Conservation (phyloP, 441 rosid species). For the Adansonia rubrostipa region DNA sequence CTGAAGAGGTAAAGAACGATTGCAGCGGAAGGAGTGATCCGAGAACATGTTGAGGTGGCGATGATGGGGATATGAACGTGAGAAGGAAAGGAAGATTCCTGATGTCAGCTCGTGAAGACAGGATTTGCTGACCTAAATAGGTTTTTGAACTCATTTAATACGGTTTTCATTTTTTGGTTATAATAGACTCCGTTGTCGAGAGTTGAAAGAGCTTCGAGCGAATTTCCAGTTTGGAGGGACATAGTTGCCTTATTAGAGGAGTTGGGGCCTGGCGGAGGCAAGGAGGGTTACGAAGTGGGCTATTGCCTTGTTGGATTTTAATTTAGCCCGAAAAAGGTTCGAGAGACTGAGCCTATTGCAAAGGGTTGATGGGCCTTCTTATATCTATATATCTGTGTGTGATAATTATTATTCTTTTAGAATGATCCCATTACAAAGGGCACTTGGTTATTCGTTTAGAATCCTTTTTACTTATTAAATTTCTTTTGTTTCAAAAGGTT, state of each 20-base stretch:
- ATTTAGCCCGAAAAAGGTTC: no score
- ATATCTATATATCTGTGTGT: no score
- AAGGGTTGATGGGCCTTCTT: no score
- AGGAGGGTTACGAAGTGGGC: neutral
- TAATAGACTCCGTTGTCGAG: conserved; percentile 50
- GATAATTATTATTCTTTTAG: no score
- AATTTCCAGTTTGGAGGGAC: neutral
- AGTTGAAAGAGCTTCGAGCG: neutral
- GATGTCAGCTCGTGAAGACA: conserved; percentile 56
- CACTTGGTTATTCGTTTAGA: no score
- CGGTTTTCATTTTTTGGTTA: conserved; percentile 36
- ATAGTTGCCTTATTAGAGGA: neutral
- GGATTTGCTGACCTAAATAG: conserved; percentile 42
- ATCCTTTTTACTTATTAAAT: no score
- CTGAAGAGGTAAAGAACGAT: neutral
- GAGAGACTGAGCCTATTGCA: no score
- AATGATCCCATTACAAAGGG: no score
- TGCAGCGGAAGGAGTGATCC: conserved; percentile 89
- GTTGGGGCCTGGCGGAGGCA: neutral
- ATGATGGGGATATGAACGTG: conserved; percentile 58
- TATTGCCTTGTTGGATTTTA: neutral
- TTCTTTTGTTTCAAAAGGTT: no score
- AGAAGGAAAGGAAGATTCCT: conserved; percentile 83
- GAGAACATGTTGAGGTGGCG: conserved; percentile 62
- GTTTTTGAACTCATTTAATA: conserved; percentile 31